Evolutionary conservation across 306 rosid genomes (phyloP), one percentile per base, ranked within the genome.

Genomic region (Trifolium subterraneum): DNA sequence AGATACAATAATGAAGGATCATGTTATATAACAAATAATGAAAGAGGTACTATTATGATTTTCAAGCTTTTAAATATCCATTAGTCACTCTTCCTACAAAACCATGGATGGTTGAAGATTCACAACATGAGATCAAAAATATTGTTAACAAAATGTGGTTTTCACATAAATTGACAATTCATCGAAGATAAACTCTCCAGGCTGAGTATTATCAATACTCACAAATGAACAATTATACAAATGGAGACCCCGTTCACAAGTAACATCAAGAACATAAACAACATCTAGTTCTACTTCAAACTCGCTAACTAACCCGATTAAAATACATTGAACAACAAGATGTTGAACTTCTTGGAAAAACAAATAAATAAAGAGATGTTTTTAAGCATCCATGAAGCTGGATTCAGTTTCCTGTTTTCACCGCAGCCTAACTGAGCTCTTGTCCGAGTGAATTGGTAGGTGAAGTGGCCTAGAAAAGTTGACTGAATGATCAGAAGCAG

Each of bases 401-500:
- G 3, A 19, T 60, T 6, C 1, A 5, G 8, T 11, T 39, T 23
- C 19, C 4, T 50, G 64, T 50, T 65, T 27, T 82, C 82, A 83
- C 68, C 86, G 76, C 52, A 78, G 64, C 55, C 78, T 88, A 74
- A 78, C 54, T 1, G 86, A 75, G 81, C 79, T 73, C 90, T 86
- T 87, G 13, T 86, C 92, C 78, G 66, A 71, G 52, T 83, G 80
- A 25, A 72, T 81, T 18, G 98, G 86, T 38, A 81, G 42, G 52
- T 72, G 70, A 74, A 87, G 92, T 58, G 91, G 92, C 84, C 83
- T 80, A 6, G 92, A 89, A 78, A 85, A 83, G 82, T 89, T 82
- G 78, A 87, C 71, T 42, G 93, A 83, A 64, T 74, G 86, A 50
- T 92, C 95, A 61, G 97, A 90, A 74, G 86, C 92, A 33, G 86